Evolutionary conservation across 2,329 filamentous ascomycete genomes (phyloP).

Genomic region (Cercospora beticola): DNA sequence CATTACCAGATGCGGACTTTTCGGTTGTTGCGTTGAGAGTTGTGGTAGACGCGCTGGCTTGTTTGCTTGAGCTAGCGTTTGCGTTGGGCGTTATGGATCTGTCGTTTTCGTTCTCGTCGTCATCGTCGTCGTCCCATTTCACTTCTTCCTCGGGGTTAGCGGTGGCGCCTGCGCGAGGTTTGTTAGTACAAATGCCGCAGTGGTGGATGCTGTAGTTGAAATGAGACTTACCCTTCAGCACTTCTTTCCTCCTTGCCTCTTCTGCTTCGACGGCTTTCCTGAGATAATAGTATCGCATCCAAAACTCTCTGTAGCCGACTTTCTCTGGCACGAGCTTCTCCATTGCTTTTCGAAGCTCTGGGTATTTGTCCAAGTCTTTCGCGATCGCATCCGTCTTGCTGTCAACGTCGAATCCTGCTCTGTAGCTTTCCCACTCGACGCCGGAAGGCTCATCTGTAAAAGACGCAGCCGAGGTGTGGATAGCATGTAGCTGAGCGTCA

Average conservation of each 20-base stretch:
- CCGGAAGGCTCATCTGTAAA: slow-evolving; percentile 75
- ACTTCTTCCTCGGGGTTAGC: slow-evolving; percentile 72
- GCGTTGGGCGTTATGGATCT: slow-evolving; percentile 41
- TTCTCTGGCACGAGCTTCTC: slow-evolving; percentile 91
- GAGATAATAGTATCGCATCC: slow-evolving; percentile 94
- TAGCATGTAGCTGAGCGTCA: slow-evolving; percentile 92
- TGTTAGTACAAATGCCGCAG: slow-evolving; percentile 17
- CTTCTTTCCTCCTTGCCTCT: slow-evolving; percentile 81
- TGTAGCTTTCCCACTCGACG: slow-evolving; percentile 73
- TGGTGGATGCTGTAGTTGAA: neutral
- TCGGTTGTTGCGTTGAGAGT: slow-evolving; percentile 30
- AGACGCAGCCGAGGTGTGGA: slow-evolving; percentile 79
- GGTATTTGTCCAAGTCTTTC: slow-evolving; percentile 78
- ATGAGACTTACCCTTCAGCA: slow-evolving; percentile 73
- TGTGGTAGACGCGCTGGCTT: slow-evolving; percentile 32
- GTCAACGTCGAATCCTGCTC: slow-evolving; percentile 72
- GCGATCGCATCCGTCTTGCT: slow-evolving; percentile 82
- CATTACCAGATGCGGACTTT: neutral
- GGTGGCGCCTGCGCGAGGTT: slow-evolving; percentile 56
- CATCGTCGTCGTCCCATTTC: slow-evolving; percentile 67
- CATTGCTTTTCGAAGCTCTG: slow-evolving; percentile 84
- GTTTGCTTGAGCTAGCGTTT: slow-evolving; percentile 17
- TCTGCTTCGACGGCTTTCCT: slow-evolving; percentile 90
- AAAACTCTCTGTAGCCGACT: slow-evolving; percentile 87
- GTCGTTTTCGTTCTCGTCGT: slow-evolving; percentile 71